phyloP scores from a whole-genome alignment of 768 basidiomycete species.

The button mushroom (Agaricus bisporus) region DNA sequence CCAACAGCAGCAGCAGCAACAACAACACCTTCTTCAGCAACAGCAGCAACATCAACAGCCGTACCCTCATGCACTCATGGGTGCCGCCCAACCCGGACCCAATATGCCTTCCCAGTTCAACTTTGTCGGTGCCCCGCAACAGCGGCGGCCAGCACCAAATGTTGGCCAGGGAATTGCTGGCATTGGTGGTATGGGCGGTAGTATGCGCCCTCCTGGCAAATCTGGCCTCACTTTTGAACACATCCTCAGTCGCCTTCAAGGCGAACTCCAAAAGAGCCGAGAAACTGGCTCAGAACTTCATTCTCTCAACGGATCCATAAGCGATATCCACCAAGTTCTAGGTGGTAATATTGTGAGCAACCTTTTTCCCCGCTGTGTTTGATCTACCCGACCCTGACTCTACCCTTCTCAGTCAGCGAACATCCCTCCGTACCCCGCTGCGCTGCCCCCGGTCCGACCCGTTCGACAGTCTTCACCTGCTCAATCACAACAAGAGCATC shows the following conservation, averaged over 20 bases:
- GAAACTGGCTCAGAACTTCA: constrained; percentile 88
- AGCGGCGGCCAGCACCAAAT: constrained; percentile 41
- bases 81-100: constrained; percentile 9
- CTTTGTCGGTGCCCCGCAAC: constrained; percentile 26
- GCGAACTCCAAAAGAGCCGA: constrained; percentile 91
- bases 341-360: constrained; percentile 71
- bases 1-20: constrained; percentile 44
- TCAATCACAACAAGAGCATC: not conserved
- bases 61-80: constrained; percentile 10
- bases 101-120: constrained; percentile 14
- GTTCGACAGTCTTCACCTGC: constrained; percentile 21
- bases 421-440: constrained; percentile 56
- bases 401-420: constrained; percentile 42
- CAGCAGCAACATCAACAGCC: constrained; percentile 12
- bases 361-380: not conserved
- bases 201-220: constrained; percentile 69
- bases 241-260: constrained; percentile 81
- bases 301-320: constrained; percentile 70
- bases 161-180: constrained; percentile 34
- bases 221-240: constrained; percentile 90
- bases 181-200: constrained; percentile 74
- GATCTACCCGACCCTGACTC: not conserved
- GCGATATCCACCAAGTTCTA: constrained; percentile 88
- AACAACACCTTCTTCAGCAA: constrained; percentile 25
- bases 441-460: constrained; percentile 61